Percentiles rank a stretch among this genome's conserved stretches.
These are phyloP conservation scores for Trichophyton schoenleinii DNA, from an alignment of 2,329 filamentous ascomycete genomes.

Conservation along the genomic window DNA sequence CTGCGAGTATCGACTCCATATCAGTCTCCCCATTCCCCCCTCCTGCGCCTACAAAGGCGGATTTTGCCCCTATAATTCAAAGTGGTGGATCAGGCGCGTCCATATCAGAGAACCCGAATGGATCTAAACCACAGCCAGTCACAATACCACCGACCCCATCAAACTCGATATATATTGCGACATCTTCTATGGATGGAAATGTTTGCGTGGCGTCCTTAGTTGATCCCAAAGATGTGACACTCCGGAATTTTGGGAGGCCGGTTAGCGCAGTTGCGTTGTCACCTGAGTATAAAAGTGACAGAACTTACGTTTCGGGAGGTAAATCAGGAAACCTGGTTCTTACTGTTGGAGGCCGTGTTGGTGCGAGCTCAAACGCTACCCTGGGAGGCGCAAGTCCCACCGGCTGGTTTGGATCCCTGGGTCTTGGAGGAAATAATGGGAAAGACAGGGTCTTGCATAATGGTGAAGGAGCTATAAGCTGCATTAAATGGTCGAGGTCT, in stretches of 20 bases:
- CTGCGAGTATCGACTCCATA: conserved; percentile 76
- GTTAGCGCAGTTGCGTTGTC: conserved; percentile 89
- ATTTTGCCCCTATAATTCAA: neutral
- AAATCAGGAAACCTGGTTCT: conserved; percentile 76
- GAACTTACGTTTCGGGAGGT: conserved; percentile 81
- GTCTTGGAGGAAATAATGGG: conserved; percentile 56
- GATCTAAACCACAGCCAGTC: conserved; percentile 13
- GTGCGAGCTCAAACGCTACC: conserved; percentile 70
- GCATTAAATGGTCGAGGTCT: conserved; percentile 87
- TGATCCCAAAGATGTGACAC: conserved; percentile 76
- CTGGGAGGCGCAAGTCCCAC: conserved; percentile 61
- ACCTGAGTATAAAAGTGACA: conserved; percentile 82
- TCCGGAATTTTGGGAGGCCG: conserved; percentile 87
- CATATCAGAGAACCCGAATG: conserved; percentile 17
- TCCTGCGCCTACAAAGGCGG: conserved; percentile 33
- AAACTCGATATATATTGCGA: conserved; percentile 86
- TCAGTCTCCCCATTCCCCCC: conserved; percentile 80
- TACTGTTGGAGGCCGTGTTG: conserved; percentile 66
- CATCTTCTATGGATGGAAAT: conserved; percentile 89
- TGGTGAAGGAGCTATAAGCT: conserved; percentile 80
- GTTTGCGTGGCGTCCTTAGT: conserved; percentile 81
- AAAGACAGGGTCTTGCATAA: conserved; percentile 81
- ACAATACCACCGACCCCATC: conserved; percentile 60
- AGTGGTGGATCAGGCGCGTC: conserved; percentile 2
- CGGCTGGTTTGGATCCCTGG: conserved; percentile 84